Evolutionary conservation across 345 rosid species (phyloP).

Genomic region (Balakata baccata): DNA sequence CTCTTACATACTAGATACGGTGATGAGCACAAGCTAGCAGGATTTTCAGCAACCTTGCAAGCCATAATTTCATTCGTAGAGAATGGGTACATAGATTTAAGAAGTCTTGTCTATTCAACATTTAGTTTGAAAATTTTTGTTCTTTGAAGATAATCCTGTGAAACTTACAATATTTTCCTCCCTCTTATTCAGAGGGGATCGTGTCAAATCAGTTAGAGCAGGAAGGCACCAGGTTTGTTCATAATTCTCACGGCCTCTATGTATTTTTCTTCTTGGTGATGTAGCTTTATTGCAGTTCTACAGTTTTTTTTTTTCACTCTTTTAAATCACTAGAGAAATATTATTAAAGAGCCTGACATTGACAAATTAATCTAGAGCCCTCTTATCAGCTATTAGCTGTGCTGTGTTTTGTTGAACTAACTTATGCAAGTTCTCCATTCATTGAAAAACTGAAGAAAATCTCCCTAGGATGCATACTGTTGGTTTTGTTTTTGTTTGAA

Average conservation of each 20-base stretch:
- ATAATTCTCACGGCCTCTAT: conserved; percentile 10
- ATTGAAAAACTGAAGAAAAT: conserved; percentile 2
- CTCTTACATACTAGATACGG: conserved; percentile 64
- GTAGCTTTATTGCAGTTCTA: neutral
- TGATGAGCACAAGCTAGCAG: conserved; percentile 97
- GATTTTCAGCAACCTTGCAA: conserved; percentile 97
- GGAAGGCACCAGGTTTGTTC: conserved; percentile 82
- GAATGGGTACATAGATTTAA: conserved; percentile 56
- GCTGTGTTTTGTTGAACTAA: conserved; percentile 1
- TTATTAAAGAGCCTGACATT: neutral
- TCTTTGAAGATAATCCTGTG: neutral
- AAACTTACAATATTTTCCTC: conserved; percentile 15
- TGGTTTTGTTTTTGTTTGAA: conserved; percentile 13
- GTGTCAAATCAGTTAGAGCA: conserved; percentile 75
- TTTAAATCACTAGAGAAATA: neutral
- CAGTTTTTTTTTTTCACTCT: neutral
- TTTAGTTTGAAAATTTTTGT: neutral
- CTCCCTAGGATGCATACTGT: neutral
- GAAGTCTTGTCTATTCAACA: neutral
- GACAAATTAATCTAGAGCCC: neutral
- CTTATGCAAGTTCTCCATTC: neutral
- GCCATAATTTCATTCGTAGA: conserved; percentile 98
- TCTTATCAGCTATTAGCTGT: neutral
- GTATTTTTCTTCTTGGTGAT: conserved; percentile 3
- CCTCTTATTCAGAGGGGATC: conserved; percentile 59